Base-by-base conservation (phyloP, 352 stramenopile genomes). In the Globisporangium paroecandrum region DNA sequence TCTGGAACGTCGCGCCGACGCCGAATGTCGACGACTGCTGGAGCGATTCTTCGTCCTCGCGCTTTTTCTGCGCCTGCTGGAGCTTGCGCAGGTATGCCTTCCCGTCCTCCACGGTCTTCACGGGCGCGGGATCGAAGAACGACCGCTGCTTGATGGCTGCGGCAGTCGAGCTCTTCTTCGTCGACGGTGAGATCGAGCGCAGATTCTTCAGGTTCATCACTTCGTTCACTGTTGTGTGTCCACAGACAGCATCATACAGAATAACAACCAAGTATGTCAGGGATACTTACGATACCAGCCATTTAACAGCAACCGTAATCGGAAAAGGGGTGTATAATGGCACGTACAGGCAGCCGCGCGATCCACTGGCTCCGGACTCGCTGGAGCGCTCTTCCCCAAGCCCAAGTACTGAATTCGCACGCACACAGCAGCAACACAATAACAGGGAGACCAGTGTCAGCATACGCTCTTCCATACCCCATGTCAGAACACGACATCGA, bases 31-130 rank as follows among this genome's bases (percentile, higher is more conserved):
- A 78, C 4, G 76, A 74, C 56, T 86, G 76, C 56, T 87, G 76
- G 72, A 87, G 78, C 9, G 79, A 79, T 34, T 87, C 81, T 2
- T 83, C 77, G 10, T 73, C 68, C 63, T 69, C 73, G 20, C 72
- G 76, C 36, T 83, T 70, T 34, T 87, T 83, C 59, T 84, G 76
- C 4, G 69, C 55, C 49, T 85, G 76, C 56, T 89, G 81, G 13
- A 94, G 72, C 32, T 78, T 81, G 59, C 83, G 85, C 34, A 94
- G 64, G 24, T 89, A 94, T 32, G 79, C 82, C 53, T 89, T 89
- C 32, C 85, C 82, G 60, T 94, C 82, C 36, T 92, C 85, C 32
- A 91, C 79, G 0, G 83, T 91, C 61, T 78, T 84, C 59, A 91
- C 79, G 0, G 82, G 69, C 64, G 81, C 69, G 25, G 71, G 66